These are phyloP conservation scores for Pythium inflatum DNA, from an alignment of 352 stramenopile species.

Conservation along the genomic window DNA sequence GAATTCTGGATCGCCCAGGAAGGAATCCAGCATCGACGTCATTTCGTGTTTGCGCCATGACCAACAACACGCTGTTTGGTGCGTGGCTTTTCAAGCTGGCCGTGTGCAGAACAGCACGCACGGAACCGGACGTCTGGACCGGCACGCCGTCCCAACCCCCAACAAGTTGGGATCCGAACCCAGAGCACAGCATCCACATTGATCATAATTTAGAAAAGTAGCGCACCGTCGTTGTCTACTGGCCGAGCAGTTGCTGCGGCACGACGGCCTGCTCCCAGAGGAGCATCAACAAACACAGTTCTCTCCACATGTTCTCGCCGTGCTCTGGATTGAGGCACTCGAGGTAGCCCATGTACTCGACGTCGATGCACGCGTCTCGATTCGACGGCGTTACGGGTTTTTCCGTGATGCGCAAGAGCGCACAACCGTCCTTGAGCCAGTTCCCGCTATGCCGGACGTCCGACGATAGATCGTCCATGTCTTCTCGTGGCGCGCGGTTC, in stretches of 20 bases:
- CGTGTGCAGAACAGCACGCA: too few species aligned
- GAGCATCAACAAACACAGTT: conserved; percentile 32
- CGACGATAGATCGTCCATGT: conserved; percentile 2
- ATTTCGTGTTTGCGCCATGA: too few species aligned
- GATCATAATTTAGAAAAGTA: conserved; percentile 2
- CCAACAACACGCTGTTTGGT: too few species aligned
- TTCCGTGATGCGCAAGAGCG: conserved; percentile 30
- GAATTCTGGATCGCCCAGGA: too few species aligned
- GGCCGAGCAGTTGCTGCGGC: conserved; percentile 15
- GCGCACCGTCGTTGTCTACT: not conserved
- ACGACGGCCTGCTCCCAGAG: conserved; percentile 29
- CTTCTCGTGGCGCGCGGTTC: conserved; percentile 22
- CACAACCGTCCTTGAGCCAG: conserved; percentile 31
- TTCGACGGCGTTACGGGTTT: conserved; percentile 12
- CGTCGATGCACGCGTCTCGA: conserved; percentile 18
- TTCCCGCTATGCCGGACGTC: conserved; percentile 1
- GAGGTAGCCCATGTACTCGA: conserved; percentile 38
- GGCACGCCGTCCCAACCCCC: too few species aligned
- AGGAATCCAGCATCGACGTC: too few species aligned
- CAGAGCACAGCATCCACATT: not conserved
- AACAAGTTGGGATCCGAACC: too few species aligned
- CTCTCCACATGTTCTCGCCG: too few species aligned
- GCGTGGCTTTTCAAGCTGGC: too few species aligned
- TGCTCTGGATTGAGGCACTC: conserved; percentile 15
- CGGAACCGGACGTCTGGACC: too few species aligned